Evolutionary conservation across 352 stramenopile species (phyloP).

Genomic region (Phytophthora rubi): DNA sequence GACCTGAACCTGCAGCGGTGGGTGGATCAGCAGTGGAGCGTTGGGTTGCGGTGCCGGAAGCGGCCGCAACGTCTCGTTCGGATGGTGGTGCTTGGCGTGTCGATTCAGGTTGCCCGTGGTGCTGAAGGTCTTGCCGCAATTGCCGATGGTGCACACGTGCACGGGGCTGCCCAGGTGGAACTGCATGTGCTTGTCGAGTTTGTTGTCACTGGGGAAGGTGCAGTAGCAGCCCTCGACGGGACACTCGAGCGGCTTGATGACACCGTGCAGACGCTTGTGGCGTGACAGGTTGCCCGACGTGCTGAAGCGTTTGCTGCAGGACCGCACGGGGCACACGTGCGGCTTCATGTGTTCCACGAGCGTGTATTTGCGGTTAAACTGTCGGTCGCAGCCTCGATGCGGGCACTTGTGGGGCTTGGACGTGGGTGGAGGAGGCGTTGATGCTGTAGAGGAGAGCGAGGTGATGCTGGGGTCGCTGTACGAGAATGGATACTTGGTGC

Average conservation of each 20-base stretch:
- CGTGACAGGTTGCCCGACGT: conserved; percentile 66
- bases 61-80: conserved; percentile 31
- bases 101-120: conserved; percentile 66
- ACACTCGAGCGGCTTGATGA: conserved; percentile 45
- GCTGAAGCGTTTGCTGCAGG: conserved; percentile 60
- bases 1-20: conserved; percentile 18
- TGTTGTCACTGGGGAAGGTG: conserved; percentile 46
- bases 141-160: conserved; percentile 41
- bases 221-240: conserved; percentile 45
- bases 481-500: conserved; percentile 14
- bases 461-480: conserved; percentile 9
- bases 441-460: conserved; percentile 17
- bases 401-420: conserved; percentile 31
- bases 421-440: not conserved
- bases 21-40: conserved; percentile 22
- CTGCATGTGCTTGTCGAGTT: conserved; percentile 59
- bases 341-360: conserved; percentile 58
- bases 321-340: conserved; percentile 45
- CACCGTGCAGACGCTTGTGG: conserved; percentile 56
- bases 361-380: conserved; percentile 58
- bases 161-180: conserved; percentile 51
- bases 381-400: conserved; percentile 29
- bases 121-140: conserved; percentile 67
- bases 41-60: conserved; percentile 21
- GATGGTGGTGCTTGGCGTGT: conserved; percentile 50